Conservation (phyloP, 164 flowering plant species). For the Stephania cephalantha region DNA sequence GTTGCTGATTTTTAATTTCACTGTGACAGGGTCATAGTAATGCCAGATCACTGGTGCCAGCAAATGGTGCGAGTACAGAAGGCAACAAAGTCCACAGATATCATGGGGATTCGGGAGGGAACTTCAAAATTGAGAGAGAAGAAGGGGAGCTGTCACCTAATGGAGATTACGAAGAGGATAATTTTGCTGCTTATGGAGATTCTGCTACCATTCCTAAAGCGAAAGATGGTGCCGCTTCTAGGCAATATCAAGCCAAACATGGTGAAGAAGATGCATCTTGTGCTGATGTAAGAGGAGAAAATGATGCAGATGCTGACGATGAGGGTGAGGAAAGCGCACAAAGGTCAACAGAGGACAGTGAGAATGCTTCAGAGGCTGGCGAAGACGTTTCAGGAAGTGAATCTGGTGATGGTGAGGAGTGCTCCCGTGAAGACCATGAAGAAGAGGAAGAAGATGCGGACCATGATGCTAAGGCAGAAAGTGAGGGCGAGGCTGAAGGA, state of each 20-base stretch:
- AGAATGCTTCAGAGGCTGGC: constrained; percentile 75
- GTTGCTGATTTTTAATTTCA: neutral
- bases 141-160: constrained; percentile 92
- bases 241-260: constrained; percentile 34
- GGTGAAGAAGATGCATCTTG: constrained; percentile 33
- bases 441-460: constrained; percentile 54
- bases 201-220: constrained; percentile 32
- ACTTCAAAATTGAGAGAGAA: constrained; percentile 66
- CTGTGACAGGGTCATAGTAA: constrained; percentile 21
- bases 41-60: constrained; percentile 22
- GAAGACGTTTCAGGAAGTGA: constrained; percentile 79
- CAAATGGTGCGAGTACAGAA: constrained; percentile 38
- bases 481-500: constrained; percentile 95
- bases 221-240: constrained; percentile 35
- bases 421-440: constrained; percentile 70
- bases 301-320: constrained; percentile 73
- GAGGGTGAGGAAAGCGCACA: constrained; percentile 84
- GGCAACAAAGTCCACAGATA: constrained; percentile 28
- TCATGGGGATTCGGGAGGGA: constrained; percentile 38
- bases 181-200: constrained; percentile 50
- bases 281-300: constrained; percentile 49
- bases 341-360: constrained; percentile 76
- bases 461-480: constrained; percentile 68
- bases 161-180: constrained; percentile 76
- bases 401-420: constrained; percentile 72